Evolutionary conservation across 768 basidiomycete species (phyloP).

Genomic region (Amanita pseudoporphyria): DNA sequence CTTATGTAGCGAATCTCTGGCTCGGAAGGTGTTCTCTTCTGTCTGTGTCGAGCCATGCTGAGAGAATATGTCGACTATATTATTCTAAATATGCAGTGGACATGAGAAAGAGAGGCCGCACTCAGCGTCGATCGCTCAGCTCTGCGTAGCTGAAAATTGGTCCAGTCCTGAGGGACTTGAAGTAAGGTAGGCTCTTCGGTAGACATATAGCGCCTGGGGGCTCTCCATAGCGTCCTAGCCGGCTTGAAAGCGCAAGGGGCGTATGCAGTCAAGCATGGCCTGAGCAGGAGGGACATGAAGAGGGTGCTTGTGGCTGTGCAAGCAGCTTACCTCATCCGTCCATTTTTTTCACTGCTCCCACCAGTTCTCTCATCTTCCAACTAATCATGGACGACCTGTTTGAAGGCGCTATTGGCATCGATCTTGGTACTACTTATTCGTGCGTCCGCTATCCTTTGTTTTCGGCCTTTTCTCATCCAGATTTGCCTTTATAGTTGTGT

Average conservation of each 20-base stretch:
- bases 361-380: slow-evolving; percentile 25
- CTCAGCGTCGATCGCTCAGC: slow-evolving; percentile 47
- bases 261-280: slow-evolving; percentile 28
- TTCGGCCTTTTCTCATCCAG: neutral
- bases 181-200: slow-evolving; percentile 22
- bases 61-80: slow-evolving; percentile 49
- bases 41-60: slow-evolving; percentile 73
- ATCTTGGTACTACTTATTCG: slow-evolving; percentile 97
- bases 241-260: slow-evolving; percentile 17
- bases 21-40: slow-evolving; percentile 58
- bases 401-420: slow-evolving; percentile 96
- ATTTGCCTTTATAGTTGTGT: slow-evolving; percentile 61
- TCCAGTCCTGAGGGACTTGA: slow-evolving; percentile 54
- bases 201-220: slow-evolving; percentile 15
- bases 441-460: slow-evolving; percentile 27
- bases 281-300: slow-evolving; percentile 30
- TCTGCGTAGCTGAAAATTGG: slow-evolving; percentile 47
- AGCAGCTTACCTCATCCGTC: slow-evolving; percentile 52
- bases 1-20: slow-evolving; percentile 58
- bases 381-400: slow-evolving; percentile 86
- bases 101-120: slow-evolving; percentile 17
- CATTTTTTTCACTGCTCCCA: slow-evolving; percentile 38
- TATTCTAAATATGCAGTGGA: slow-evolving; percentile 11
- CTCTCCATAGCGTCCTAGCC: neutral
- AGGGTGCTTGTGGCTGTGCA: slow-evolving; percentile 37